Evolutionary conservation across 75 land plant species (phyloP).

Genomic region (Pinus albicaulis): DNA sequence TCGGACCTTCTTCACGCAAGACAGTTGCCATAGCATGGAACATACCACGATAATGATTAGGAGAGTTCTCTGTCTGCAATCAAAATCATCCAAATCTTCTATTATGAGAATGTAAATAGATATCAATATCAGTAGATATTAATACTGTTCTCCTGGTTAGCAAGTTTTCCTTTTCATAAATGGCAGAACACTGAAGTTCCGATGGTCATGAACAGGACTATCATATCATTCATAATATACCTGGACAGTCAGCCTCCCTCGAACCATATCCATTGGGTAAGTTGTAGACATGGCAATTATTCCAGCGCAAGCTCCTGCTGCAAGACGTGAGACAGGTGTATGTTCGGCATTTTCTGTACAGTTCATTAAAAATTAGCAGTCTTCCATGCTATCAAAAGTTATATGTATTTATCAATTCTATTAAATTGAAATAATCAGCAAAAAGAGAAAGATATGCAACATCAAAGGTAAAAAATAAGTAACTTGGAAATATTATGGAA

Average conservation of each 20-base stretch:
- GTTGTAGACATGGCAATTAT: slow-evolving; percentile 99
- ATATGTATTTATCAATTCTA: no score
- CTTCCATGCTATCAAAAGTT: no score
- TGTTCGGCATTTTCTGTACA: slow-evolving; percentile 79
- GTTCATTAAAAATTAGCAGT: background rate
- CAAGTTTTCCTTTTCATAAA: no score
- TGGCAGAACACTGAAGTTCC: no score
- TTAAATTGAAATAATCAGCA: no score
- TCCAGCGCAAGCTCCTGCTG: slow-evolving; percentile 97
- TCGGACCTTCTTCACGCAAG: slow-evolving; percentile 32
- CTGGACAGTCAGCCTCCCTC: slow-evolving; percentile 95
- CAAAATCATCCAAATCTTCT: background rate
- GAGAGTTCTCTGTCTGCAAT: slow-evolving; percentile 40
- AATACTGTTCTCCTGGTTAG: no score
- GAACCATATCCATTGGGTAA: slow-evolving; percentile 98
- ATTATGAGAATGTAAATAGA: no score
- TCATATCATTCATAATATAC: slow-evolving; percentile 19
- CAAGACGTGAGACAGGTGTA: slow-evolving; percentile 82
- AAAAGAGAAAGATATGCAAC: no score
- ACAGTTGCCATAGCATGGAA: slow-evolving; percentile 39
- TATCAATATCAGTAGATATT: no score
- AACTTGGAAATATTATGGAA: no score
- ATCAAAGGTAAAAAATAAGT: no score
- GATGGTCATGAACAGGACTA: no score
- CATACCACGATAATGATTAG: slow-evolving; percentile 41